Conservation (phyloP, 2,329 filamentous ascomycete genomes). For the Aspergillus aculeatinus region DNA sequence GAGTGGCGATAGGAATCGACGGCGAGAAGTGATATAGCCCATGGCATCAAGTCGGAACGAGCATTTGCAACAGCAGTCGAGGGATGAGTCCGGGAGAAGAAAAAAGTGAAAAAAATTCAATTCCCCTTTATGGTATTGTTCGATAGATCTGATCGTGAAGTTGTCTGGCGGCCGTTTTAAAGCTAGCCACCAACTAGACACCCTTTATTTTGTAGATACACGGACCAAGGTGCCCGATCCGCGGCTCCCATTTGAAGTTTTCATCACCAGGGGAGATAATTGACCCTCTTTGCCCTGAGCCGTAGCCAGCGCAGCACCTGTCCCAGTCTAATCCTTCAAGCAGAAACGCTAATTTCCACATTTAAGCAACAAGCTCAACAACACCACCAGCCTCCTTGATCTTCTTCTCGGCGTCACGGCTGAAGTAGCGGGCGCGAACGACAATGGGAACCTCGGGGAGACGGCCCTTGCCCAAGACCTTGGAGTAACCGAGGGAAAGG, state of each 20-base stretch:
- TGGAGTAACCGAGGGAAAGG: slow-evolving; percentile 94
- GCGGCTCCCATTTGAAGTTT: slow-evolving; percentile 32
- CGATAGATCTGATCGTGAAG: slow-evolving; percentile 39
- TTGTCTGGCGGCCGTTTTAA: slow-evolving; percentile 37
- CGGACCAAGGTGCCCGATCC: slow-evolving; percentile 28
- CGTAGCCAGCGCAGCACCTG: slow-evolving; percentile 30
- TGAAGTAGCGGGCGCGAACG: slow-evolving; percentile 92
- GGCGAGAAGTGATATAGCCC: background rate
- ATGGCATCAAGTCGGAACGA: background rate
- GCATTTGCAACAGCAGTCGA: background rate
- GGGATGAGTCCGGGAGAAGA: slow-evolving; percentile 11
- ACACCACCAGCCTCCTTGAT: slow-evolving; percentile 97
- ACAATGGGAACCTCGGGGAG: slow-evolving; percentile 90
- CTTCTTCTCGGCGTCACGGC: slow-evolving; percentile 96
- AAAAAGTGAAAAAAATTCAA: slow-evolving; percentile 20
- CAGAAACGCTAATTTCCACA: slow-evolving; percentile 27
- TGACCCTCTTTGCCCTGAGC: slow-evolving; percentile 31
- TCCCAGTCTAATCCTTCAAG: slow-evolving; percentile 27
- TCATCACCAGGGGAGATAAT: slow-evolving; percentile 29
- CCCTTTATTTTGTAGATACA: slow-evolving; percentile 37
- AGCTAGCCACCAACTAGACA: slow-evolving; percentile 39
- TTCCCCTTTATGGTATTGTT: slow-evolving; percentile 38
- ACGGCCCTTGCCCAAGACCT: slow-evolving; percentile 97
- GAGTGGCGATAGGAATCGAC: background rate
- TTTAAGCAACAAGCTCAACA: slow-evolving; percentile 89